phyloP scores from a whole-genome alignment of 2,329 filamentous ascomycete genomes.

The Ophiostoma perfectum region DNA sequence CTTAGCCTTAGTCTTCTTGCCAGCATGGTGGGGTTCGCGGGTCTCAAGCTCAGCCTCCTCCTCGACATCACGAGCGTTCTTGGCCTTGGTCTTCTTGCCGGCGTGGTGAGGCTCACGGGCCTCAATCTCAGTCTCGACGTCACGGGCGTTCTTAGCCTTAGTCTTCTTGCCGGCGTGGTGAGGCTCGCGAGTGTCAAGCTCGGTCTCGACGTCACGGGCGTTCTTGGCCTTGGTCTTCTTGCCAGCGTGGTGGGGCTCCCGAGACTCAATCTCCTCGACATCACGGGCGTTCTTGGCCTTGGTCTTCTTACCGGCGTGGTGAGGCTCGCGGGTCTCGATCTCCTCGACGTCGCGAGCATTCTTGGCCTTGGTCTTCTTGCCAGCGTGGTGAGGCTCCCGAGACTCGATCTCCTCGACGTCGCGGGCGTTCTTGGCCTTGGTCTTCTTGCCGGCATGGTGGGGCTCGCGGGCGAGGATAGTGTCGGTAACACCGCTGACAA shows the following conservation, averaged over 20 bases:
- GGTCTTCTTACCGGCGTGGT: conserved; percentile 29
- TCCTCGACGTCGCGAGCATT: conserved; percentile 18
- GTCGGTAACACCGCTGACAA: conserved; percentile 1
- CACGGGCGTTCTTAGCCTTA: background rate
- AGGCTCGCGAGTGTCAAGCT: conserved; percentile 22
- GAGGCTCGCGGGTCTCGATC: conserved; percentile 24
- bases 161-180: conserved; percentile 28
- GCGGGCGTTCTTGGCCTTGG: background rate
- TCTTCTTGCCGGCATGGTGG: conserved; percentile 29
- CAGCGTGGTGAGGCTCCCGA: conserved; percentile 19
- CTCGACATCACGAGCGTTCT: background rate
- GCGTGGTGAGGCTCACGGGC: conserved; percentile 25
- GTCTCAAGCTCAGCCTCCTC: conserved; percentile 18
- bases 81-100: conserved; percentile 25
- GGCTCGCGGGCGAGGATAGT: conserved; percentile 26
- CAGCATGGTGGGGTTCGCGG: conserved; percentile 29
- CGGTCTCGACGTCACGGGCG: background rate
- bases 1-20: conserved; percentile 25
- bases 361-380: conserved; percentile 24
- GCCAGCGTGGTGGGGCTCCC: conserved; percentile 19
- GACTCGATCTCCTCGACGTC: conserved; percentile 12
- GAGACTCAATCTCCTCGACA: background rate
- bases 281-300: conserved; percentile 20
- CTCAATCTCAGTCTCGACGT: conserved; percentile 19
- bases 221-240: background rate